These are phyloP conservation scores for Pachyrhizus erosus DNA, from an alignment of 306 rosid genomes.

Conservation along the genomic window DNA sequence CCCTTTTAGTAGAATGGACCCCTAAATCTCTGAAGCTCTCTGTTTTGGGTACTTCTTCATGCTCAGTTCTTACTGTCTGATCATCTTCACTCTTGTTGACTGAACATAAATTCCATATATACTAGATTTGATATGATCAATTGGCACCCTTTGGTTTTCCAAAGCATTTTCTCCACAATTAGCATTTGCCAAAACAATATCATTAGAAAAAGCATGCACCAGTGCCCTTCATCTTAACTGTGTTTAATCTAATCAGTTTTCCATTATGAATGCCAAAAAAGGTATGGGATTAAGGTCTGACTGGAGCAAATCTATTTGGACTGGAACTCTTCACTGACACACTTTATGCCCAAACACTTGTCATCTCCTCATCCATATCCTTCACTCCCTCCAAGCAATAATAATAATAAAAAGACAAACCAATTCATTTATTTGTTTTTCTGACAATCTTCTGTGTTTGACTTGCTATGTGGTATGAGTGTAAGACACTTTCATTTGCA, in stretches of 20 bases:
- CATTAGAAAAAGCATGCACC: not conserved
- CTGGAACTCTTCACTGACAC: conserved; percentile 3
- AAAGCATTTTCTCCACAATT: not conserved
- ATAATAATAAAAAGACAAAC: not conserved
- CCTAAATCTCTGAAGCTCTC: conserved; percentile 17
- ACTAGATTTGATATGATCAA: conserved; percentile 3
- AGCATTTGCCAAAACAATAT: conserved; percentile 5
- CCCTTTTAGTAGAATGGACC: not conserved
- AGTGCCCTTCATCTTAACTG: conserved; percentile 11
- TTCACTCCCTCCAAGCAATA: not conserved
- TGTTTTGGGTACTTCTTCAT: not conserved
- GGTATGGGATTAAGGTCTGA: not conserved
- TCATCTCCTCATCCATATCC: conserved; percentile 4
- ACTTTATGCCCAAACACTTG: not conserved
- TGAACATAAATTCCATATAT: not conserved
- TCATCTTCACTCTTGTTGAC: conserved; percentile 20
- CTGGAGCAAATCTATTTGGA: not conserved
- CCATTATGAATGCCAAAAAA: not conserved
- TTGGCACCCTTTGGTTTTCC: conserved; percentile 7
- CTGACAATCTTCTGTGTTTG: conserved; percentile 9
- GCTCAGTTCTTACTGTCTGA: conserved; percentile 1
- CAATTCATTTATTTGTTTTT: not conserved
- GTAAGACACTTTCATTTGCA: not conserved
- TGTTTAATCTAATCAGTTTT: conserved; percentile 6
- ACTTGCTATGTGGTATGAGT: not conserved